These are phyloP conservation scores for Tolypocladium endophyticum DNA, from an alignment of 2,329 filamentous ascomycete genomes.

Conservation along the genomic window DNA sequence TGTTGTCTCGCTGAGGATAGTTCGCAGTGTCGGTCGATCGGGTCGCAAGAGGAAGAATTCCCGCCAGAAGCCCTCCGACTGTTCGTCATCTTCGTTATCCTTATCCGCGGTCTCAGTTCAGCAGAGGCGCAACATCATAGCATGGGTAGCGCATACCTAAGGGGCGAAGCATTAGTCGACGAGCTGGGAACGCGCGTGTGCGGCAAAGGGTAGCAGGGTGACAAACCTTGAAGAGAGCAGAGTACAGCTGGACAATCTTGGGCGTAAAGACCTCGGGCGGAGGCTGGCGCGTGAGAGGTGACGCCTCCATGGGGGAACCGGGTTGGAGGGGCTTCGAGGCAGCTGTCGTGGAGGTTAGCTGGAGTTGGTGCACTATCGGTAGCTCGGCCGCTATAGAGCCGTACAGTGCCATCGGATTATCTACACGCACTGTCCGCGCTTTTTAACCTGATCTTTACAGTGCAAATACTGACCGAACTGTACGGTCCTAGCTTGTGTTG, in stretches of 20 bases:
- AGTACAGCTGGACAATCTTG: constrained; percentile 87
- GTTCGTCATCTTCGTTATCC: constrained; percentile 56
- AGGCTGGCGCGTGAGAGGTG: constrained; percentile 85
- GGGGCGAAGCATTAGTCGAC: constrained; percentile 4
- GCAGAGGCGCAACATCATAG: constrained; percentile 10
- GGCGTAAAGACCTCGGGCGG: constrained; percentile 85
- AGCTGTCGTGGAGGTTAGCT: not conserved
- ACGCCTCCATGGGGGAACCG: constrained; percentile 59
- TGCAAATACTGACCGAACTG: no score
- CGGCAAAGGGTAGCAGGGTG: not conserved
- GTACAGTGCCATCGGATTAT: not conserved
- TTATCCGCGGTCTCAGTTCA: constrained; percentile 24
- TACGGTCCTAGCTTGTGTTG: not conserved
- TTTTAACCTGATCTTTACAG: not conserved
- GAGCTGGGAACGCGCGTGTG: constrained; percentile 3
- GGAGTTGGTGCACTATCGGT: not conserved
- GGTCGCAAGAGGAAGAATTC: constrained; percentile 90
- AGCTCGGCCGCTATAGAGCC: not conserved
- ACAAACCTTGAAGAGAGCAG: constrained; percentile 65
- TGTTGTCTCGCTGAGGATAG: constrained; percentile 57
- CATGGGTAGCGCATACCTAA: constrained; percentile 14
- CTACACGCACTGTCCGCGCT: not conserved
- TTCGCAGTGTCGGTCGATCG: constrained; percentile 57
- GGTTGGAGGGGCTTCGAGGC: not conserved
- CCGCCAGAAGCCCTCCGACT: constrained; percentile 85